phyloP scores from a whole-genome alignment of 331 rosid genomes.

The Prunus yedoensis region DNA sequence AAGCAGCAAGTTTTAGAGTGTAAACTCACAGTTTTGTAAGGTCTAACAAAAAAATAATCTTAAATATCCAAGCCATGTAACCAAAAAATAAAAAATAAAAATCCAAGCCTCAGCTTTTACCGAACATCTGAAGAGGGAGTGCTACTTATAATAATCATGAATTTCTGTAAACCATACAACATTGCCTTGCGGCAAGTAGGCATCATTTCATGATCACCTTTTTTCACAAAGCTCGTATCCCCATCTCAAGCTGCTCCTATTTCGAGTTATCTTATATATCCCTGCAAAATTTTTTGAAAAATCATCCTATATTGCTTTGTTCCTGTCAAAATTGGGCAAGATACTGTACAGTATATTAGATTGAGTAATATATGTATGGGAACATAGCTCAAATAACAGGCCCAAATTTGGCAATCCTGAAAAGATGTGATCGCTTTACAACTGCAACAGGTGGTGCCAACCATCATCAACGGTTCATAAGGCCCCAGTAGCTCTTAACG shows the following conservation, averaged over 20 bases:
- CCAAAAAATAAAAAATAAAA: not conserved
- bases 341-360: conserved; percentile 5
- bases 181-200: not conserved
- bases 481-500: conserved; percentile 30
- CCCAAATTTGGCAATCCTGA: not conserved
- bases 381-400: not conserved
- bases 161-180: not conserved
- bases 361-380: not conserved
- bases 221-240: conserved; percentile 5
- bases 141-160: not conserved
- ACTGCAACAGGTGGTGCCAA: not conserved
- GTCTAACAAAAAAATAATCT: no score
- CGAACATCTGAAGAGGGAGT: not conserved
- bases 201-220: not conserved
- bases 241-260: not conserved
- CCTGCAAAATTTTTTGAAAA: not conserved
- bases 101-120: not conserved
- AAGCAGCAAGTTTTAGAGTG: no score
- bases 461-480: not conserved
- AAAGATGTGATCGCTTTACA: not conserved
- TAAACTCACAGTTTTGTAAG: no score
- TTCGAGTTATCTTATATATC: not conserved
- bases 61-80: no score
- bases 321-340: conserved; percentile 13
- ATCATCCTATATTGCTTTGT: not conserved